These are phyloP conservation scores for Tremellales sp. DNA, from an alignment of 1,284 basidiomycete genomes.

Conservation along the genomic window DNA sequence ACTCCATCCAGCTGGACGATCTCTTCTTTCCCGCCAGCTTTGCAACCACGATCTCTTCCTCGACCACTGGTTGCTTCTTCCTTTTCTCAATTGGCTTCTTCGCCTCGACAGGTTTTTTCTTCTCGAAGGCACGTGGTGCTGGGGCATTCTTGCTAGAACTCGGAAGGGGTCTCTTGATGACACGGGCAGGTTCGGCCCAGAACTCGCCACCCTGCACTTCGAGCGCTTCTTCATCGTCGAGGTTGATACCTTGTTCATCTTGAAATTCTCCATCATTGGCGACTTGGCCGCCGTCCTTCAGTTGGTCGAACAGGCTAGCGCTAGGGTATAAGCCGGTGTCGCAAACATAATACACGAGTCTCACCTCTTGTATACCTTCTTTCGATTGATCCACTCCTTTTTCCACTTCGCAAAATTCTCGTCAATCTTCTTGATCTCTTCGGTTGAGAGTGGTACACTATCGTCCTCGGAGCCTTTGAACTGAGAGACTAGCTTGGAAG, in stretches of 20 bases:
- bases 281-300: conserved; percentile 28
- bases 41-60: neutral
- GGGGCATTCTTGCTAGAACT: no score
- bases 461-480: conserved; percentile 16
- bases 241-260: conserved; percentile 41
- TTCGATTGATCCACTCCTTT: conserved; percentile 42
- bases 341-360: conserved; percentile 7
- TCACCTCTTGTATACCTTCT: conserved; percentile 46
- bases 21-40: neutral
- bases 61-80: conserved; percentile 3
- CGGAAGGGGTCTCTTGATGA: neutral
- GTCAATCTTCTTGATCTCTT: conserved; percentile 41
- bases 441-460: conserved; percentile 26
- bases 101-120: conserved; percentile 3
- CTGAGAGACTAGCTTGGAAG: no score
- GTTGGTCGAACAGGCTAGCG: conserved; percentile 30
- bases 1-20: neutral
- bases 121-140: no score
- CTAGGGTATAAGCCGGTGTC: neutral
- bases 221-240: conserved; percentile 37
- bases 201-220: conserved; percentile 43
- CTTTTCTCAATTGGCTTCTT: conserved; percentile 1
- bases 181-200: conserved; percentile 23
- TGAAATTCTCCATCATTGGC: conserved; percentile 28
- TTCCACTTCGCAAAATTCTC: conserved; percentile 43